phyloP scores from a whole-genome alignment of 257 asterid species.

The Solanum appendiculatum region DNA sequence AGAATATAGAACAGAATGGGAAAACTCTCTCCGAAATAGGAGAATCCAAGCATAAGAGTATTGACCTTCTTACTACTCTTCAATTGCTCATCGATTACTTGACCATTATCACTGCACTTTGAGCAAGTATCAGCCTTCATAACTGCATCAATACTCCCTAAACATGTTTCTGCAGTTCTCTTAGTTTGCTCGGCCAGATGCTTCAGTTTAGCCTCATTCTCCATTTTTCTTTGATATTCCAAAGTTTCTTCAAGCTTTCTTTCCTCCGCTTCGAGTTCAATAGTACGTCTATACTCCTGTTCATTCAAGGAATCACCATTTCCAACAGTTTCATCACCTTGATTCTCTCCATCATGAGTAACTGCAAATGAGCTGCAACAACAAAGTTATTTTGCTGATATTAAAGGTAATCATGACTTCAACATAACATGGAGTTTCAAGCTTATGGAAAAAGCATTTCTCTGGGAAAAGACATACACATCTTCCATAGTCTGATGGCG shows the following conservation, averaged over 20 bases:
- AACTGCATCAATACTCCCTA: conserved; percentile 28
- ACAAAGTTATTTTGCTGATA: conserved; percentile 3
- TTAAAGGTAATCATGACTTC: background rate
- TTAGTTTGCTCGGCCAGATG: conserved; percentile 75
- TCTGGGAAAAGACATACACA: conserved; percentile 31
- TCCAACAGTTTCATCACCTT: conserved; percentile 26
- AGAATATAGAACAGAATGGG: background rate
- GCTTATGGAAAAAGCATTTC: background rate
- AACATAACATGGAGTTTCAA: background rate
- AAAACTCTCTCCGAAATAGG: background rate
- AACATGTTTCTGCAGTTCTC: conserved; percentile 11
- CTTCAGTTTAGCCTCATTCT: conserved; percentile 91
- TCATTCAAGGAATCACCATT: conserved; percentile 36
- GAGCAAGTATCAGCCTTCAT: conserved; percentile 17
- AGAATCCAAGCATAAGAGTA: background rate
- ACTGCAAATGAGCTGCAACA: conserved; percentile 55
- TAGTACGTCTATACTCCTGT: conserved; percentile 54
- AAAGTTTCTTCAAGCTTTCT: conserved; percentile 96
- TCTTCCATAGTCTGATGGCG: conserved; percentile 44
- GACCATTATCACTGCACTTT: conserved; percentile 18
- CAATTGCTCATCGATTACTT: conserved; percentile 27
- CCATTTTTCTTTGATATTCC: conserved; percentile 90
- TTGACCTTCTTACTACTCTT: conserved; percentile 30
- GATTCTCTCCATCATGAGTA: conserved; percentile 35
- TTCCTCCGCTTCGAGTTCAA: conserved; percentile 97